Base-by-base conservation (phyloP, 169 alveolate genomes). In the Cryptosporidium viatorum region DNA sequence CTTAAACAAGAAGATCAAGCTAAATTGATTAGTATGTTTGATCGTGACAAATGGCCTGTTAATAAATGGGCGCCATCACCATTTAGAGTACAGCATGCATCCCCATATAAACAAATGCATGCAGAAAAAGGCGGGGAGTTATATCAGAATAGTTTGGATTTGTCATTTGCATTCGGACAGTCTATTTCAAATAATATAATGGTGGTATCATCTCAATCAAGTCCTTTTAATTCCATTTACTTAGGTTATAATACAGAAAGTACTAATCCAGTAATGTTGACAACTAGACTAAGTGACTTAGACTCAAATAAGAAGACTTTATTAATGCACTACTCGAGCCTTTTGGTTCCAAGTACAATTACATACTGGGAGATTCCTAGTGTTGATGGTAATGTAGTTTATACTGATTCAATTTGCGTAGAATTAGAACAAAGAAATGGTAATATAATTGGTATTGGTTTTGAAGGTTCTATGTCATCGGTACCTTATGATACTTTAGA, bases 21-120 rank as follows among this genome's bases (percentile, higher is more conserved):
- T 37, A 80, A 80, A 41, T n/a, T 80, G 26, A 80, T 80, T 12
- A 41, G 14, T 23, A 41, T 39, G 74, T 80, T 80, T 60, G 89
- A 80, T 33, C 43, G 39, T 4, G 89, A 80, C 37, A 80, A 65
- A 16, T 80, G 89, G 89, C 89, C 89, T n/a, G 10, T 80, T 23
- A 80, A 80, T 65, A 80, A 80, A 41, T 80, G 89, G 89, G 89
- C 75, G 48, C 89, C 89, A 62, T 80, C 89, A 41, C 89, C 89
- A 14, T 67, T 80, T 18, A 80, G 89, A 16, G 89, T 80, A 7
- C 89, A 80, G 0, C 89, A 80, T 67, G 60, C 74, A 39, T 80
- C 89, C 9, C 50, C 67, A 43, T 59, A 62, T 29, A 59, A 48
- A 12, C 60, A 58, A n/a, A 14, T 41, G 14, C 48, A 52, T 31